Percentiles rank a stretch among this genome's conserved stretches.
Evolutionary conservation across 768 basidiomycete species (phyloP).

Genomic region (Tulasnella sp.): DNA sequence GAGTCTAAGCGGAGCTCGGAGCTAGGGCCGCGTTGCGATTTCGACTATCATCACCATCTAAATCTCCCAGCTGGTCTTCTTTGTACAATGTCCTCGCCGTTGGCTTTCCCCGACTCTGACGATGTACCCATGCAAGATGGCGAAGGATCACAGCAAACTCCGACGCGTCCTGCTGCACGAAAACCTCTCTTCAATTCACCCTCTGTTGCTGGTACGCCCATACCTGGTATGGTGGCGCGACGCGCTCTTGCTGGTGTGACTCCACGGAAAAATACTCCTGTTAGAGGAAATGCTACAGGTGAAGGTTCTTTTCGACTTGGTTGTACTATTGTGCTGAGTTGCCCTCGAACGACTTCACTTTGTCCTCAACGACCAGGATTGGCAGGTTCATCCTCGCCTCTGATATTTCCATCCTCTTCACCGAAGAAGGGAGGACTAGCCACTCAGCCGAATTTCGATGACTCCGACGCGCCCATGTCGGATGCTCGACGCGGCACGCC

Average conservation of each 20-base stretch:
- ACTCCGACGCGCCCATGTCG: constrained; percentile 3
- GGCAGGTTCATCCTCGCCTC: constrained; percentile 4
- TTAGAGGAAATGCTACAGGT: constrained; percentile 3
- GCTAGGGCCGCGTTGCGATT: not conserved
- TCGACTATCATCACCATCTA: not conserved
- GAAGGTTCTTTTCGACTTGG: not conserved
- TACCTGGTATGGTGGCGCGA: constrained; percentile 8
- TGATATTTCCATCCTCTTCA: constrained; percentile 12
- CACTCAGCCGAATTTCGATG: constrained; percentile 7
- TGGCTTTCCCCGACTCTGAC: constrained; percentile 14
- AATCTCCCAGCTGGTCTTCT: no score
- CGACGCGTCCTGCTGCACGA: constrained; percentile 1
- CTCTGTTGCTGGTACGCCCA: constrained; percentile 14
- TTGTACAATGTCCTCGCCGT: constrained; percentile 1
- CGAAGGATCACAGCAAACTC: constrained; percentile 5
- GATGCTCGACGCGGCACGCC: not conserved
- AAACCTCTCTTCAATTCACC: constrained; percentile 2
- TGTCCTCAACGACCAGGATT: no score
- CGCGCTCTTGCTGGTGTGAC: constrained; percentile 12
- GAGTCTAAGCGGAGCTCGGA: no score
- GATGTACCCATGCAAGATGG: constrained; percentile 3
- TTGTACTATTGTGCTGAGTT: no score
- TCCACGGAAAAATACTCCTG: not conserved
- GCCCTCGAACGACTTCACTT: no score
- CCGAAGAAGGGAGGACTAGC: not conserved